Evolutionary conservation across 176 grass and related monocot genomes (phyloP).

Genomic region (Aegilops bicornis): DNA sequence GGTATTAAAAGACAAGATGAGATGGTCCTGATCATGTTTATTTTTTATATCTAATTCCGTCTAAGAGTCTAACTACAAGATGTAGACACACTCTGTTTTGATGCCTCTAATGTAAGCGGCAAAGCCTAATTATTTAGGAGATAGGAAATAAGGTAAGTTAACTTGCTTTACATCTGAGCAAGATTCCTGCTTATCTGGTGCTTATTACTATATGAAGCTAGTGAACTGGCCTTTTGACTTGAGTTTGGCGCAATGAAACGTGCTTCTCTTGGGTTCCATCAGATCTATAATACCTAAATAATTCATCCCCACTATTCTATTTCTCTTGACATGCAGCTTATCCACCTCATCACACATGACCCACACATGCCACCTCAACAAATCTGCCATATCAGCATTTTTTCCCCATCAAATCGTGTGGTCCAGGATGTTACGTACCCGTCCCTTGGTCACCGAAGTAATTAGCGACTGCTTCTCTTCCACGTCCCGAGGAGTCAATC

Average conservation of each 20-base stretch:
- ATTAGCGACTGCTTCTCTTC: too few relatives aligned
- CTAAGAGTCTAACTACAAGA: neutral
- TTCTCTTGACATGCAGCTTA: too few relatives aligned
- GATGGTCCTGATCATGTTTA: constrained; percentile 4
- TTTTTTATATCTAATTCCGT: neutral
- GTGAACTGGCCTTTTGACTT: constrained; percentile 39
- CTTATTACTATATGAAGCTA: constrained; percentile 38
- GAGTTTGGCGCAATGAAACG: constrained; percentile 17
- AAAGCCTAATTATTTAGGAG: constrained; percentile 17
- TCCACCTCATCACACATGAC: too few relatives aligned
- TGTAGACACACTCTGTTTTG: neutral
- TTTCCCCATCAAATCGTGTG: too few relatives aligned
- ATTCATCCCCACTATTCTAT: too few relatives aligned
- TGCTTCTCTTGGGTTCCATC: constrained; percentile 23
- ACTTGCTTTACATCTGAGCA: constrained; percentile 39
- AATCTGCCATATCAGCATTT: too few relatives aligned
- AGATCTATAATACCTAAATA: neutral
- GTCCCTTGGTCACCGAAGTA: too few relatives aligned
- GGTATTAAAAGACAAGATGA: constrained; percentile 1
- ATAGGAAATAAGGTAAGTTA: constrained; percentile 11
- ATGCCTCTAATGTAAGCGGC: constrained; percentile 17
- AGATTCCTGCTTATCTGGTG: constrained; percentile 35
- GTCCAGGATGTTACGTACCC: too few relatives aligned
- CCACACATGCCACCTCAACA: too few relatives aligned
- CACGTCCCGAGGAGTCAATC: too few relatives aligned